Base-by-base conservation (phyloP, 352 stramenopile genomes). In the Phytophthora sansomeana region DNA sequence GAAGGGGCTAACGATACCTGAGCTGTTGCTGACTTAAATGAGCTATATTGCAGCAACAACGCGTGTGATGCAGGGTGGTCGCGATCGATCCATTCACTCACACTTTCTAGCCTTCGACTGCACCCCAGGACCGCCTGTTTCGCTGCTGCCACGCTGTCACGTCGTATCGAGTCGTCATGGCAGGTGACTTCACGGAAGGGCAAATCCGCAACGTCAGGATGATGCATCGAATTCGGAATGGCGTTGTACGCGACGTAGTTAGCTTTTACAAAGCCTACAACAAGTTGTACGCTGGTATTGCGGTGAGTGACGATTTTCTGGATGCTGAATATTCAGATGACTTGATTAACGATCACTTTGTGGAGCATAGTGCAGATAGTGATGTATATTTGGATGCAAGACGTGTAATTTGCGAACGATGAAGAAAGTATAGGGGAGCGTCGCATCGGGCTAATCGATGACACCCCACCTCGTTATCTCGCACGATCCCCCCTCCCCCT, bases 201-300 rank as follows among this genome's bases (percentile, higher is more conserved):
- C 19, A 10, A 58, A 28, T 4, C 46, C 11, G 4, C 13, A 26
- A 38, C 14, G 28, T 5, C 48, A 7, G 36, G n/a, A 48, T 28
- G 35, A 57, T 46, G 35, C 50, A 58, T 56, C 50, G 24, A 16
- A 28, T 48, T 39, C 36, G 26, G 17, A 35, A 48, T 3, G 3
- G 46, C 16, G n/a, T 10, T 3, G 35, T 58, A 2, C 7, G 38
- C 6, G 36, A 14, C 17, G 36, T 58, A 10, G 48, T 58, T 5
- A 47, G 39, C 36, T 49, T 57, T n/a, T 58, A 49, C 36, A 48
- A 48, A 9, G 13, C 9, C 33, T 58, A 38, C 38, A 48, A 47
- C 28, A 2, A n/a, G 7, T n/a, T 58, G 5, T 58, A 58, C 19
- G 24, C 35, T 3, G 24, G 21, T 36, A 14, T 57, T 57, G 5